Evolutionary conservation across 306 rosid species (phyloP), one percentile per base, ranked within the genome.

Genomic region (Quercus bicolor): DNA sequence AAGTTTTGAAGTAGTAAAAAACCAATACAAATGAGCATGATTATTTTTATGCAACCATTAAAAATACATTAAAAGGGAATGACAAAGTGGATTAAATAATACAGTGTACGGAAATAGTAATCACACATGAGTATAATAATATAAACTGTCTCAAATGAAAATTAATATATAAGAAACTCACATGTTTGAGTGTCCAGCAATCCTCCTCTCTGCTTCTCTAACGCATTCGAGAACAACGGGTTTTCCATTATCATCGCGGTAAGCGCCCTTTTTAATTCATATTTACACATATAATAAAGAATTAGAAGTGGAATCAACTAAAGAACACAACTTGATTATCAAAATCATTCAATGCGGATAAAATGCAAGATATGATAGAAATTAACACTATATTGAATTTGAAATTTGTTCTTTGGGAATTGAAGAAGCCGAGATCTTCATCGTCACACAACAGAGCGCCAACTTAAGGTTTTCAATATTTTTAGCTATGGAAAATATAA

Each of bases 191-290:
- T 53, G 88, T 79, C 97, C 98, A 6, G 97, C 95, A 62, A 95
- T 83, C 76, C 90, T 90, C 78, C 88, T 86, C 89, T 95, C 98
- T n/a, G 98, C 97, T 87, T 92, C 97, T 80, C 98, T 86, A 71
- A 95, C 98, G 74, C 96, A 91, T 31, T 88, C 89, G 23, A 95
- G 89, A 78, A 95, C 98, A 83, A 95, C 97, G 0, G 98, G 98
- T 73, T 87, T 92, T 81, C 98, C 98, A 3, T 87, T 86, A 75
- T 95, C 98, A 68, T 95, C 93, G 4, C 97, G 98, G 85, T 95
- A 95, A 2, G 98, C 98, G 69, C 98, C 98, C 98, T 95, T 24
- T 20, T 6, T 1, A 74, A 69, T 73, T 56, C 10, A 43, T 40
- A 64, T 33, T 34, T 4, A 3, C 34, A 19, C 14, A 34, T 19